Base-by-base conservation (phyloP, 2,329 filamentous ascomycete genomes). In the Colletotrichum tropicale region DNA sequence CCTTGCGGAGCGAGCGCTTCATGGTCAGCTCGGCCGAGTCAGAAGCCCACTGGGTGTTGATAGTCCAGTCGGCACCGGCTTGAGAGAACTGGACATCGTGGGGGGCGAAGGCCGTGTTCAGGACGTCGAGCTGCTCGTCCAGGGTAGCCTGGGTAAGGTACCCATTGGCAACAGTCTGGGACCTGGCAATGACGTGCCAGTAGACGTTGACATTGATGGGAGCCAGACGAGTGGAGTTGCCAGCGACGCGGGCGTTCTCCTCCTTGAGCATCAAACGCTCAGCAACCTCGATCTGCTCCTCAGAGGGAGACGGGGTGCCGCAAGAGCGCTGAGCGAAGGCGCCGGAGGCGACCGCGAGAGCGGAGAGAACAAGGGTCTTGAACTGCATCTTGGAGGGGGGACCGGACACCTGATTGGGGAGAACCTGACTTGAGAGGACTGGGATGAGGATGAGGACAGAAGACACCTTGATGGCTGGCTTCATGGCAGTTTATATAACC, bases 31-130 rank as follows among this genome's bases (percentile, higher is more conserved):
- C 85, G 15, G 78, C 76, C 4, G 81, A 81, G 30, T 87, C 88
- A 15, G 76, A 77, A 48, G 87, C 87, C 87, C 88, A 91, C 78
- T 81, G 81, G 26, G 81, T 48, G 83, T 91, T 89, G 78, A 89
- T 81, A 32, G 88, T 89, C 78, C 83, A 86, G 72, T 86, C 85
- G 18, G 81, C 87, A 67, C 83, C 84, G 32, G 85, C 82, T 56
- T 88, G 84, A 24, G 82, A 84, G 80, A 90, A 91, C 3, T 80
- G 80, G 74, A 90, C 83, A 66, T 85, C 84, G 30, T 88, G 83
- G 1, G 84, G 82, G 15, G 82, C 82, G 76, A 86, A 90, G 13
- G 85, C 86, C 1, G 78, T 74, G 79, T 90, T 90, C 78, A 90
- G 78, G 28, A 85, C 84, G 6, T 80, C 76, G 16, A 90, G 78